Base-by-base conservation (phyloP, 495 filamentous ascomycete genomes). In the Penicillium coffeae region DNA sequence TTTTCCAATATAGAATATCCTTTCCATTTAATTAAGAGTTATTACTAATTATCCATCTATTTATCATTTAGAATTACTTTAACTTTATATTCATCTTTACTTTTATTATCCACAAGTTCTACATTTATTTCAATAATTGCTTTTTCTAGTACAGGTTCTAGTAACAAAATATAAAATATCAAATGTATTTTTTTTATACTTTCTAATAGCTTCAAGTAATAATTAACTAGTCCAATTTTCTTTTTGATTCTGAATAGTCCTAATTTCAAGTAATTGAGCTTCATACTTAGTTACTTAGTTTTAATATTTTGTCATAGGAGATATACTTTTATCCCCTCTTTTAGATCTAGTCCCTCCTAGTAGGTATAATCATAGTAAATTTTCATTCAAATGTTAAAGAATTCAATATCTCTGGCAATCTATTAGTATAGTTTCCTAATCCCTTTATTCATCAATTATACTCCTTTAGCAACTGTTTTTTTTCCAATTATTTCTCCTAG, bases 101-200 rank as follows among this genome's bases (percentile, higher is more conserved):
- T 36, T n/a, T 5, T 45, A 40, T 49, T 21, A 19, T 45, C 25
- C 2, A 34, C 35, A 15, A 48, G 38, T 46, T 49, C 36, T 19
- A 45, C 45, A 49, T 40, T 43, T 0, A 4, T 43, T 32, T n/a
- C 15, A 15, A 32, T 20, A 41, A 45, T 4, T 12, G 36, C 15
- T 20, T 55, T 47, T 7, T 47, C 15, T 43, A 35, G 27, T 51
- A 32, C 36, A 15, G 14, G 43, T 42, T 54, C 27, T 13, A 54
- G 15, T 50, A 54, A 46, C 27, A 21, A 54, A n/a, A 54, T 50
- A 50, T 48, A 19, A 46, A 54, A 54, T 18, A 36, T 38, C 14
- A n/a, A 8, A 33, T 49, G 20, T 1, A 54, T 43, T 33, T 8
- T 14, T 27, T 22, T n/a, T 18, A 54, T 46, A 21, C 20, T 50